Evolutionary conservation across 345 rosid genomes (phyloP), one percentile per base, ranked within the genome.

Genomic region (Gynandropsis gynandra): DNA sequence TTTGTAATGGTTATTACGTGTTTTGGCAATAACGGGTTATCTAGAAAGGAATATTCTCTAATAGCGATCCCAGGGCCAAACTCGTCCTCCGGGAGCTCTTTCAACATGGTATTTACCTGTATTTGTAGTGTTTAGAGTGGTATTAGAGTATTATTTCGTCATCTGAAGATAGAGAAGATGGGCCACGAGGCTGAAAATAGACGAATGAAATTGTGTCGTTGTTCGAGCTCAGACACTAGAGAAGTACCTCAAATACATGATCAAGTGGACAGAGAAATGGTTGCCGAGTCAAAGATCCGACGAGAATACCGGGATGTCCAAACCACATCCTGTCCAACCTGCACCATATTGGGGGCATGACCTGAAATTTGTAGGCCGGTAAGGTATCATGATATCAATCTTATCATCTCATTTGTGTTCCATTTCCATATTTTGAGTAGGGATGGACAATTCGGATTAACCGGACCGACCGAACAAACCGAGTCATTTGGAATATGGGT

Each of bases 261-360:
- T 92, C 98, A 64, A 92, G 68, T 66, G 98, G 98, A 72, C 98
- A 92, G 58, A 87, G 56, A 63, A 92, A 92, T 62, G 98, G 98
- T 62, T 82, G 98, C 43, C 81, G 78, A 10, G 98, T 92, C 84
- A 92, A 53, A 39, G 98, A 72, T 48, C 97, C 98, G 47, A n/a
- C 64, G 52, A 92, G 74, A 63, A 76, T 78, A 56, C 98, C 98
- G 13, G 98, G 97, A 78, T 92, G 98, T 5, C 84, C 75, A 81
- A 87, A 92, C 98, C 98, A 92, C 45, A 92, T 71, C 70, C 97
- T 81, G 67, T 92, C 98, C 78, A 92, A 62, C 77, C 97, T 85
- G 76, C 98, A 92, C 98, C 98, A 92, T 49, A 92, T 48, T 9
- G 95, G 97, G 58, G 98, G 98, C 90, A 92, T 78, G 50, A 92